These are phyloP conservation scores for Cinnamomum micranthum DNA, from an alignment of 164 flowering plant genomes.

Conservation along the genomic window DNA sequence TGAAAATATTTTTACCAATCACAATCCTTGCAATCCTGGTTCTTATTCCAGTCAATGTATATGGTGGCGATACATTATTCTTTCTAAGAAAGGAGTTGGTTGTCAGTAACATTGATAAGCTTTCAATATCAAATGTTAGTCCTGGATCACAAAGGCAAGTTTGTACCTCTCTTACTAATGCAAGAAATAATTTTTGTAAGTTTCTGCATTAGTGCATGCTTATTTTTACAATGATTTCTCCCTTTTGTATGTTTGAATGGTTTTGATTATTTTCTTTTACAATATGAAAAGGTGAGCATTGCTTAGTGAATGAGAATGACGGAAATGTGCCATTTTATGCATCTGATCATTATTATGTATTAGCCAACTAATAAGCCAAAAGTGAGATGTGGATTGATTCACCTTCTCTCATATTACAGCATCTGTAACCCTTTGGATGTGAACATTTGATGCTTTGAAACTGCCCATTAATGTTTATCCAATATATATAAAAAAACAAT, in stretches of 20 bases:
- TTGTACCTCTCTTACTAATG: conserved; percentile 3
- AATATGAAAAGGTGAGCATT: no score
- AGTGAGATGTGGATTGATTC: no score
- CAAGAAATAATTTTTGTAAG: background rate
- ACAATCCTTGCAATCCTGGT: conserved; percentile 62
- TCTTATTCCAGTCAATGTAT: conserved; percentile 83
- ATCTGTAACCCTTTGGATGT: no score
- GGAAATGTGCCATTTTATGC: background rate
- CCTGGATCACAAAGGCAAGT: conserved; percentile 69
- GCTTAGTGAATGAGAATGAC: background rate
- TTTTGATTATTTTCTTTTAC: background rate
- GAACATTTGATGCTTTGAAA: no score
- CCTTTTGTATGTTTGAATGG: background rate
- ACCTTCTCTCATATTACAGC: no score
- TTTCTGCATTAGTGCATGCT: background rate
- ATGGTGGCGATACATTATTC: conserved; percentile 53
- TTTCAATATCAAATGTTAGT: conserved; percentile 88
- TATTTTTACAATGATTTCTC: background rate
- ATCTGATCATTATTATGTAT: background rate
- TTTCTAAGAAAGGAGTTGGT: conserved; percentile 66
- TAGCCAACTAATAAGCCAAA: no score
- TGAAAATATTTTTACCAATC: conserved; percentile 84
- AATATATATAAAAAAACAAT: no score
- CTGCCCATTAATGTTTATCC: no score
- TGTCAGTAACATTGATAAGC: conserved; percentile 80